These are phyloP conservation scores for Stephania yunnanensis DNA, from an alignment of 164 flowering plant genomes.

Conservation along the genomic window DNA sequence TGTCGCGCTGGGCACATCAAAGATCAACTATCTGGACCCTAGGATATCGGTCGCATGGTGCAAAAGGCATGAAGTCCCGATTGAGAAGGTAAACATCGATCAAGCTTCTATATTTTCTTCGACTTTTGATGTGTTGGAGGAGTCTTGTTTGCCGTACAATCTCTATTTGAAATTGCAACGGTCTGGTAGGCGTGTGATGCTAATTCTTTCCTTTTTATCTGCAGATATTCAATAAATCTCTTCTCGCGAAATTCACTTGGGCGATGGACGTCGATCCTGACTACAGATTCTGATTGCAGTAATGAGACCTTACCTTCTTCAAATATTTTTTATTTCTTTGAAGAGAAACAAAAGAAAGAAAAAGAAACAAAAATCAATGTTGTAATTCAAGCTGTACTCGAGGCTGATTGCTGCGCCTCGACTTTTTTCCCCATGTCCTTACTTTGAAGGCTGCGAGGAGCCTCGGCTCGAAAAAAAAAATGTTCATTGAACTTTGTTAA, in stretches of 20 bases:
- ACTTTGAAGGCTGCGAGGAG: not conserved
- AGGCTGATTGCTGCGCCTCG: not conserved
- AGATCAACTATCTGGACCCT: slow-evolving; percentile 93
- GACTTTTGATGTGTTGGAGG: no score
- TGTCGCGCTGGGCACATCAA: slow-evolving; percentile 94
- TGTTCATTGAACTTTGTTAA: not conserved
- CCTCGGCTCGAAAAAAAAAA: not conserved
- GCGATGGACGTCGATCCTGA: slow-evolving; percentile 93
- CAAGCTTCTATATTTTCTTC: not conserved
- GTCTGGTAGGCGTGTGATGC: not conserved
- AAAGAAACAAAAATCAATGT: not conserved
- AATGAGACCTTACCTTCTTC: not conserved
- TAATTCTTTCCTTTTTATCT: not conserved
- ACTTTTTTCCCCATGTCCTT: not conserved
- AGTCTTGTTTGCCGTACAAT: not conserved
- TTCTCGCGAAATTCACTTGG: slow-evolving; percentile 91
- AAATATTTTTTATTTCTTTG: not conserved
- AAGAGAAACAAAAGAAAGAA: not conserved
- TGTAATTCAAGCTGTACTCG: not conserved
- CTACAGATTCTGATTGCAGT: slow-evolving; percentile 70
- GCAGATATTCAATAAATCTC: slow-evolving; percentile 92
- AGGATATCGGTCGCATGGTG: slow-evolving; percentile 99
- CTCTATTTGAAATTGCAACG: not conserved
- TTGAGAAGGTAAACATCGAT: slow-evolving; percentile 70
- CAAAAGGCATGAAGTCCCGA: slow-evolving; percentile 96